Evolutionary conservation across 2,329 filamentous ascomycete genomes (phyloP), one percentile per base, ranked within the genome.

Genomic region (Tolypocladium sp.): DNA sequence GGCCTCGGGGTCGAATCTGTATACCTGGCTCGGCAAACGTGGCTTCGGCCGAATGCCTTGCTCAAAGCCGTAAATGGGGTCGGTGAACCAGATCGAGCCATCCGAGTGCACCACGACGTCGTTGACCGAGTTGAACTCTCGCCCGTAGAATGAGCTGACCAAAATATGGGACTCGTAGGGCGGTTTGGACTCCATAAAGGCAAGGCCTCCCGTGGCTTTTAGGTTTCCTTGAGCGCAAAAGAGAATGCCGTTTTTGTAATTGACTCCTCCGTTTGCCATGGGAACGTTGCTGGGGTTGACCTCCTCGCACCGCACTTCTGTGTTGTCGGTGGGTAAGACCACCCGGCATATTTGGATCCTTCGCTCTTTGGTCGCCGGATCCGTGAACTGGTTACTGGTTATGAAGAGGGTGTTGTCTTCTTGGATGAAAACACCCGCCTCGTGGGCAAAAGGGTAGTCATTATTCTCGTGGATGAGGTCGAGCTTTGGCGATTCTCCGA

Each of bases 191-290:
- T 69, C 63, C 72, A 75, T 75, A 2, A 62, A 65, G 7, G 69
- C 67, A 4, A 76, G 64, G 0, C 73, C 73, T 5, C 71, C 67
- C 0, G 62, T 30, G 1, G 17, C 56, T 1, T 62, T 59, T 44
- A 61, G 22, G 2, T 68, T 63, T 4, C 77, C 76, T 56, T 79
- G 76, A 0, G 73, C 70, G 60, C 76, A 79, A 57, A 78, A 73
- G 8, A 78, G 65, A 5, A 78, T 58, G 12, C 72, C 67, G 10
- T 71, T 69, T 1, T 69, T 63, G 66, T 78, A 78, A 59, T 80
- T 81, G 42, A 79, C 73, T 8, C 77, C 79, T 25, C 79, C 79
- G 55, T 82, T 82, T 8, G 73, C 75, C 76, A 81, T 79, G 2
- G 68, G 66, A 0, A 79, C 68, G 2, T 67, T 64, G 0, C 66